A percentile compares a stretch with the other conserved stretches of the same genome.
phyloP scores from a whole-genome alignment of 345 rosid genomes.

The Salix caprea region DNA sequence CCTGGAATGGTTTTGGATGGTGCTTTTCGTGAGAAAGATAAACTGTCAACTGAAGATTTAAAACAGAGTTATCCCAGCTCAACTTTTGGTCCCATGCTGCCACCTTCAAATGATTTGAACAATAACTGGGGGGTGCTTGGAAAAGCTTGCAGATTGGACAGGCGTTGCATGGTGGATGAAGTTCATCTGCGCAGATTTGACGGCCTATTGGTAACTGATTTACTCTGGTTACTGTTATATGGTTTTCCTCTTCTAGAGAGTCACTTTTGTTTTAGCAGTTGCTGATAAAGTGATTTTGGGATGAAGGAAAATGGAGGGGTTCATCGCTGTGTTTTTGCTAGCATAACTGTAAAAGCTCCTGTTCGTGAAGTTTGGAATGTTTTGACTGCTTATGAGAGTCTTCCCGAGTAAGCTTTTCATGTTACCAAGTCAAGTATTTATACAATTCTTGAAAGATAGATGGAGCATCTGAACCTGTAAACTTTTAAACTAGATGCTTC shows the following conservation, averaged over 20 bases:
- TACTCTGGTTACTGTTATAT: conserved; percentile 18
- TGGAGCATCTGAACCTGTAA: background rate
- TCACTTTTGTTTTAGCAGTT: conserved; percentile 21
- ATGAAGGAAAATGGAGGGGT: conserved; percentile 95
- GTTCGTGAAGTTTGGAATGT: conserved; percentile 93
- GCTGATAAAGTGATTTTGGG: conserved; percentile 39
- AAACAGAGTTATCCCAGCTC: conserved; percentile 36
- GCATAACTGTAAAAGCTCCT: conserved; percentile 95
- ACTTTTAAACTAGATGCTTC: background rate
- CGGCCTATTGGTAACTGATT: conserved; percentile 70
- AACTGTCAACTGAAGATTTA: conserved; percentile 21
- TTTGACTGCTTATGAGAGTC: conserved; percentile 86
- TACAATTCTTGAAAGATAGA: background rate
- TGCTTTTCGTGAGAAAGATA: conserved; percentile 24
- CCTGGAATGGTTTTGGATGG: conserved; percentile 32
- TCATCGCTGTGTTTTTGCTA: conserved; percentile 89
- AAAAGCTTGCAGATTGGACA: conserved; percentile 71
- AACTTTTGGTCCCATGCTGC: conserved; percentile 33
- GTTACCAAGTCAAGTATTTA: background rate
- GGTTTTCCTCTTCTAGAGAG: conserved; percentile 19
- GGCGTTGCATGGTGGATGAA: conserved; percentile 81
- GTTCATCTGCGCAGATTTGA: conserved; percentile 97
- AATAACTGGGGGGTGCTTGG: conserved; percentile 76
- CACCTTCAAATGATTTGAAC: conserved; percentile 48
- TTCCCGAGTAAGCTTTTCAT: conserved; percentile 69